Percentiles rank a stretch among this genome's conserved stretches.
Evolutionary conservation across 768 basidiomycete species (phyloP).

Genomic region (Rhizopogon vinicolor): DNA sequence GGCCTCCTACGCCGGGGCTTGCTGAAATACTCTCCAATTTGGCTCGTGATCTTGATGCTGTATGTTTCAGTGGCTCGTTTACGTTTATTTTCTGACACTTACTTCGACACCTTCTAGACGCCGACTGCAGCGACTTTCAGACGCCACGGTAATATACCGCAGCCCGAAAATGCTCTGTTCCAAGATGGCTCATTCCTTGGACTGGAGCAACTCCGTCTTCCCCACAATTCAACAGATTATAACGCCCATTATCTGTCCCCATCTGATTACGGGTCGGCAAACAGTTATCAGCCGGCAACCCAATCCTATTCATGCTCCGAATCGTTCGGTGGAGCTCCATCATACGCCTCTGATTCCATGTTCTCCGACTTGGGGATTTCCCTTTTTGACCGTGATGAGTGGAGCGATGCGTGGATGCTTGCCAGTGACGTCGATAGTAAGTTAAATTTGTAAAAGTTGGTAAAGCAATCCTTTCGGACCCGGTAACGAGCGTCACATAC

Average conservation of each 20-base stretch:
- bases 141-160: neutral
- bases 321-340: neutral
- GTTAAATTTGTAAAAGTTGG: neutral
- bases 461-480: neutral
- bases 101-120: conserved; percentile 14
- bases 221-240: neutral
- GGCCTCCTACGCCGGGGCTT: conserved; percentile 17
- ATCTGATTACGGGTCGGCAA: neutral
- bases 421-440: neutral
- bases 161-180: neutral
- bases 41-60: conserved; percentile 25
- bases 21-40: conserved; percentile 17
- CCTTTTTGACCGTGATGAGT: neutral
- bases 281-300: neutral
- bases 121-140: conserved; percentile 19
- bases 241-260: neutral
- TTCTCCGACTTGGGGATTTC: neutral
- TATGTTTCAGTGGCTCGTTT: conserved; percentile 10
- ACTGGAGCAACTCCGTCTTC: conserved; percentile 3
- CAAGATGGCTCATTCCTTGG: neutral
- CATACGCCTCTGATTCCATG: neutral
- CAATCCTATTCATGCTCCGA: neutral
- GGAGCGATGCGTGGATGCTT: neutral
- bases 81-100: neutral
- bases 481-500: neutral